Base-by-base conservation (phyloP, 1,284 basidiomycete species). In the Ceratobasidium sp. region DNA sequence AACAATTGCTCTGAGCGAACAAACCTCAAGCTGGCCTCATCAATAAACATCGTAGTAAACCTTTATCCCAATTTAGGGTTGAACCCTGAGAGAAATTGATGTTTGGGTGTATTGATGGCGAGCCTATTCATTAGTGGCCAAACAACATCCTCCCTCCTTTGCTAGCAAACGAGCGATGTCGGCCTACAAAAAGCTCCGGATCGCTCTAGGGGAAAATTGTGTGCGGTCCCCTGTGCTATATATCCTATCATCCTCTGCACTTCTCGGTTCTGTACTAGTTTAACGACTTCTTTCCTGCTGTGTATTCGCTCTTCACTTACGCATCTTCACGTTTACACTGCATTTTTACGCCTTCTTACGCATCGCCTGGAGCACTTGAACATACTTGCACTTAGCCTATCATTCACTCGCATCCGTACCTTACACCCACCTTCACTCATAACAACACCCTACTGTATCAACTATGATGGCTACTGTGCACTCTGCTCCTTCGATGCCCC, bases 401-500 rank as follows among this genome's bases (percentile, higher is more conserved):
- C 19, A 36, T 47, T 45, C 60, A 24, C 41, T 47, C 24, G 24
- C 60, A 44, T 29, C 9, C n/a, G 11, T 11, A 54, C 51, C n/a
- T n/a, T n/a, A n/a, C n/a, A n/a, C n/a, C n/a, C 27, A 54, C 51
- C 36, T 41, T 41, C 36, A 41, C 36, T 11, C 36, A 11, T 41
- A 41, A 41, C 36, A 41, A 41, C 36, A 41, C 36, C n/a, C 11
- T 50, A 48, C 27, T 71, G 29, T 53, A 53, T 48, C 67, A 71
- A 44, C 36, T 44, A 71, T 71, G 67, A 71, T 71, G 67, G 67
- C 67, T 44, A 44, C 67, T 45, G 56, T 59, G 24, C 54, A 71
- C 44, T 29, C 67, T 44, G 45, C 67, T 29, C 53, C 67, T 48
- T 33, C 56, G 56, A 57, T 57, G 29, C 66, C 66, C 15, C 66